Percentiles rank a stretch among this genome's conserved stretches.
These are phyloP conservation scores for Colletotrichum cordylinicola DNA, from an alignment of 2,329 filamentous ascomycete genomes.

Conservation along the genomic window DNA sequence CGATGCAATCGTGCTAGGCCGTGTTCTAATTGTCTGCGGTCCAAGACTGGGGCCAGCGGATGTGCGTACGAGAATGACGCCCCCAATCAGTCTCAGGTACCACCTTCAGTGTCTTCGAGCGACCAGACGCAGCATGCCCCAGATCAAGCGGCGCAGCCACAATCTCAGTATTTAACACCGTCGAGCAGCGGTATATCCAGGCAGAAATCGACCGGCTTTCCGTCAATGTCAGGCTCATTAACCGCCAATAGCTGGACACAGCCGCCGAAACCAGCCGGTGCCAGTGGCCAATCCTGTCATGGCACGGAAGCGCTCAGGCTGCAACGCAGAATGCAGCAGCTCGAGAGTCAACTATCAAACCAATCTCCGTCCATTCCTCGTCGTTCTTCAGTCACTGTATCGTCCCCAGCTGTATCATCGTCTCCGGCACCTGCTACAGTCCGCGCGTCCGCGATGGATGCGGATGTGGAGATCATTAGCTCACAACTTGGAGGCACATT, in stretches of 20 bases:
- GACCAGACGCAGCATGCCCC: background rate
- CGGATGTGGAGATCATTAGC: constrained; percentile 40
- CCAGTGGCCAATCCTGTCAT: background rate
- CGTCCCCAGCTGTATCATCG: background rate
- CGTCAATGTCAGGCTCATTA: background rate
- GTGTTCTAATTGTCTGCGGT: constrained; percentile 46
- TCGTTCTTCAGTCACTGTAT: background rate
- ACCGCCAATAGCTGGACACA: background rate
- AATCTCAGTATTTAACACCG: background rate
- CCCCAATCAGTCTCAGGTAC: background rate
- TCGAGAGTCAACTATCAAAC: background rate
- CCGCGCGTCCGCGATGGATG: background rate
- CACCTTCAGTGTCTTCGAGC: background rate
- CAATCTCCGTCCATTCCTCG: background rate
- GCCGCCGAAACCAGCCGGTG: background rate
- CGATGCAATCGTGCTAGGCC: constrained; percentile 46
- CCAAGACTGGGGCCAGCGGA: constrained; percentile 30
- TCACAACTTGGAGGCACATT: constrained; percentile 48
- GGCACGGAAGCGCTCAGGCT: background rate
- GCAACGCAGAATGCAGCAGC: background rate
- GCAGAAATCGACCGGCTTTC: constrained; percentile 8
- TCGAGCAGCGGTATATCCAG: background rate
- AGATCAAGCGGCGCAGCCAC: background rate
- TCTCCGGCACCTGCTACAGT: background rate
- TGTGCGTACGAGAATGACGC: constrained; percentile 38